A percentile compares a stretch with the other conserved stretches of the same genome.
phyloP scores from a whole-genome alignment of 116 monocot species.

The Iris pallida region DNA sequence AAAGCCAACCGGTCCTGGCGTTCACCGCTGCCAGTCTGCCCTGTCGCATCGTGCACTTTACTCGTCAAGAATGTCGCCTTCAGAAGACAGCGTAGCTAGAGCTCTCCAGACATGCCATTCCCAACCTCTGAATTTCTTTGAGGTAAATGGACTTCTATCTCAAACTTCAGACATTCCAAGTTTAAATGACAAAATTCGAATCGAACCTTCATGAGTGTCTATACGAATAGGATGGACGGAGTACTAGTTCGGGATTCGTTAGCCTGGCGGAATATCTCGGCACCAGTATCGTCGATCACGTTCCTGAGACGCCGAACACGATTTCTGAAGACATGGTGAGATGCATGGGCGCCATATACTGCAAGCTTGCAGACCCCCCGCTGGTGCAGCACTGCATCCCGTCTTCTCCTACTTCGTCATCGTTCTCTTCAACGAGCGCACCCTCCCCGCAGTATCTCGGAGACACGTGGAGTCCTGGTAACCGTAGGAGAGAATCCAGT shows the following conservation, averaged over 20 bases:
- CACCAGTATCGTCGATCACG: constrained; percentile 48
- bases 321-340: constrained; percentile 66
- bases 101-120: constrained; percentile 52
- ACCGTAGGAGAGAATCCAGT: constrained; percentile 48
- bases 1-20: constrained; percentile 19
- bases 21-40: constrained; percentile 54
- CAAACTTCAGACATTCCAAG: neutral
- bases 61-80: constrained; percentile 55
- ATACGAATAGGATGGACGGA: constrained; percentile 35
- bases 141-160: neutral
- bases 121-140: constrained; percentile 42
- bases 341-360: constrained; percentile 67
- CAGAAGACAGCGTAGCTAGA: constrained; percentile 44
- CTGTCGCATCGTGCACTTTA: constrained; percentile 44
- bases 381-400: constrained; percentile 29
- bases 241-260: constrained; percentile 32
- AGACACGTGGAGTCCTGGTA: constrained; percentile 71
- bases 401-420: constrained; percentile 62
- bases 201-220: neutral
- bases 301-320: constrained; percentile 64
- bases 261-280: constrained; percentile 80
- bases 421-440: constrained; percentile 78
- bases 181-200: neutral
- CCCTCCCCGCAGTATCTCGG: constrained; percentile 68
- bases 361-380: constrained; percentile 69